A percentile compares a stretch with the other conserved stretches of the same genome.
These are phyloP conservation scores for Cryptosporidium baileyi DNA, from an alignment of 169 alveolate species.

Conservation along the genomic window DNA sequence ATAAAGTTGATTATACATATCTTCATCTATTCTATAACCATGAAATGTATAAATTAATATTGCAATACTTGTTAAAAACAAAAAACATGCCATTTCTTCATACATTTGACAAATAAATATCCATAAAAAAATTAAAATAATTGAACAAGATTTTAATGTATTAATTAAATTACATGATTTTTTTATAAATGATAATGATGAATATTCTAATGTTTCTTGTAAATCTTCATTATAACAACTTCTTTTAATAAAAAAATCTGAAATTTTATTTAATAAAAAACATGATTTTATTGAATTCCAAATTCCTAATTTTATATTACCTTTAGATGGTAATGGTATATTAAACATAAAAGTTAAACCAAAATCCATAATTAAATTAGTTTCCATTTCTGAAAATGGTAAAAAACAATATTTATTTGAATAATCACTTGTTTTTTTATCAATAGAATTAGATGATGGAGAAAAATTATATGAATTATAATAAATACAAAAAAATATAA, in stretches of 20 bases:
- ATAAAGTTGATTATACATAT: conserved; percentile 21
- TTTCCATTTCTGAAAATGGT: conserved; percentile 3
- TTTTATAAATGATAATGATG: background rate
- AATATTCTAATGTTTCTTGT: background rate
- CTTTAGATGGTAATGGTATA: conserved; percentile 26
- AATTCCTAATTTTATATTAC: background rate
- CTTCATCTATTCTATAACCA: conserved; percentile 15
- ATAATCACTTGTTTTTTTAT: background rate
- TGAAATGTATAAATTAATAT: conserved; percentile 1
- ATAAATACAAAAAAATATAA: background rate
- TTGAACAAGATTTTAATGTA: background rate
- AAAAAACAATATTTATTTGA: background rate
- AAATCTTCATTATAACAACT: background rate
- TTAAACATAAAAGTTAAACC: conserved; percentile 13
- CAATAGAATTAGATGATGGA: background rate
- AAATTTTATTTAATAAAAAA: conserved; percentile 8
- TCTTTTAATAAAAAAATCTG: background rate
- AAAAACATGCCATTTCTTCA: conserved; percentile 18
- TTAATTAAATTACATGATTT: background rate
- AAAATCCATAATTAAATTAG: conserved; percentile 35
- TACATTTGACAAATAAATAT: background rate
- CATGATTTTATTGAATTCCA: conserved; percentile 32
- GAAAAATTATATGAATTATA: conserved; percentile 4
- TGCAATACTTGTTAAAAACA: conserved; percentile 23
- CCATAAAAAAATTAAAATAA: background rate